Conservation (phyloP, 2,329 filamentous ascomycete species). For the Sclerotinia subarctica region DNA sequence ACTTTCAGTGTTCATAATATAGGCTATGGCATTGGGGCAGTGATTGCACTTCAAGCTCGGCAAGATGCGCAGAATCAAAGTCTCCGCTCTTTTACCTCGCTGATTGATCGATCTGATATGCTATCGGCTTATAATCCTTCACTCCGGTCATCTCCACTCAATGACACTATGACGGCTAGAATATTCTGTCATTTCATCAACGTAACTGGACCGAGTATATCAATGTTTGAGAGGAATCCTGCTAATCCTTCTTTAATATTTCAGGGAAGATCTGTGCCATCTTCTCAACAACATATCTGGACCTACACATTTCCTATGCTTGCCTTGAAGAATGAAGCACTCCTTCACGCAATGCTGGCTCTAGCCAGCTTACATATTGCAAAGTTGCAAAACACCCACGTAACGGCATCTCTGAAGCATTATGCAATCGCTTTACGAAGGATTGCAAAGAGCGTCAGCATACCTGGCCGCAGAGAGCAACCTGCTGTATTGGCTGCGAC, state of each 20-base stretch:
- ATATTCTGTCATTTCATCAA: conserved; percentile 92
- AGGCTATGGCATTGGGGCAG: not conserved
- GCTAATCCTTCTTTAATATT: conserved; percentile 68
- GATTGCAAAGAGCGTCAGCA: conserved; percentile 71
- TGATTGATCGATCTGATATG: conserved; percentile 44
- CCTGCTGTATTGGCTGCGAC: conserved; percentile 85
- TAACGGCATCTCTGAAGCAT: conserved; percentile 82
- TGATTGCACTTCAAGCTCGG: conserved; percentile 34
- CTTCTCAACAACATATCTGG: conserved; percentile 63
- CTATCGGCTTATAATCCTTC: conserved; percentile 66
- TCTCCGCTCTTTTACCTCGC: conserved; percentile 47
- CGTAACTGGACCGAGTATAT: conserved; percentile 81
- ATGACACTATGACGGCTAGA: conserved; percentile 73
- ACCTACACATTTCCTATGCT: conserved; percentile 77
- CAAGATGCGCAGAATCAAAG: conserved; percentile 37
- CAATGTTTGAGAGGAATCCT: conserved; percentile 80
- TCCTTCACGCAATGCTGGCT: conserved; percentile 88
- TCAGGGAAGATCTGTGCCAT: conserved; percentile 56
- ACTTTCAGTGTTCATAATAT: conserved; percentile 33
- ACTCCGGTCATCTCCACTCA: conserved; percentile 66
- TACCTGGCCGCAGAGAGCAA: conserved; percentile 65
- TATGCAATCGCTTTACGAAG: conserved; percentile 82
- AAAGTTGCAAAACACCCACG: conserved; percentile 69
- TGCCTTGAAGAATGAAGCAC: conserved; percentile 77
- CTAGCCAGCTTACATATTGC: conserved; percentile 85